Conservation (phyloP, 2,329 filamentous ascomycete species). For the Alternaria panax region DNA sequence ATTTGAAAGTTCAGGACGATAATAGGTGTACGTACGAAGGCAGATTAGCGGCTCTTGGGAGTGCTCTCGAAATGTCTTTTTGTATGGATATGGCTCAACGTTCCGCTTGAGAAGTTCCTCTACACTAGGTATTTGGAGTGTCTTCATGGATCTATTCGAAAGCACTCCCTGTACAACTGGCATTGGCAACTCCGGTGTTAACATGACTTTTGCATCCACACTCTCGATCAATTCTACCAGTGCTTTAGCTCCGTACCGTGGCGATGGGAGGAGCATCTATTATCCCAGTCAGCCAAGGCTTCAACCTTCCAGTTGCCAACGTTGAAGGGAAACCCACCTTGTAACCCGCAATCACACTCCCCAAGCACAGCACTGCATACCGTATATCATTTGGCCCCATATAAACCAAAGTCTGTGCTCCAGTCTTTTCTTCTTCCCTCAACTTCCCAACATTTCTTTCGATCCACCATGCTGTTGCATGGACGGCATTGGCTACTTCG, state of each 20-base stretch:
- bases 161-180: constrained; percentile 21
- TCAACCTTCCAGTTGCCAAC: background rate
- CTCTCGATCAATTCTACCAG: constrained; percentile 28
- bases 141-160: constrained; percentile 20
- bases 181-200: constrained; percentile 20
- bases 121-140: constrained; percentile 23
- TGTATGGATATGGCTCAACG: constrained; percentile 26
- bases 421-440: constrained; percentile 11
- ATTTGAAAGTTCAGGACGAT: background rate
- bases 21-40: constrained; percentile 22
- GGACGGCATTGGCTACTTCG: constrained; percentile 36
- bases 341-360: constrained; percentile 53
- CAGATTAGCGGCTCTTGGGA: constrained; percentile 35
- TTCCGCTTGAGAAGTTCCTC: constrained; percentile 19
- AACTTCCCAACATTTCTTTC: constrained; percentile 36
- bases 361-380: constrained; percentile 47
- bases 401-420: constrained; percentile 38
- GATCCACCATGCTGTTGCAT: constrained; percentile 37
- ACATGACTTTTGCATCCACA: constrained; percentile 26
- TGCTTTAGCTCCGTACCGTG: constrained; percentile 28
- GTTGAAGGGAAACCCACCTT: constrained; percentile 23
- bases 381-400: constrained; percentile 48
- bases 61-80: constrained; percentile 32
- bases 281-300: background rate
- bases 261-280: constrained; percentile 31